Evolutionary conservation across 2,329 filamentous ascomycete species (phyloP), one percentile per base, ranked within the genome.

Genomic region (Phaeoacremonium minimum): DNA sequence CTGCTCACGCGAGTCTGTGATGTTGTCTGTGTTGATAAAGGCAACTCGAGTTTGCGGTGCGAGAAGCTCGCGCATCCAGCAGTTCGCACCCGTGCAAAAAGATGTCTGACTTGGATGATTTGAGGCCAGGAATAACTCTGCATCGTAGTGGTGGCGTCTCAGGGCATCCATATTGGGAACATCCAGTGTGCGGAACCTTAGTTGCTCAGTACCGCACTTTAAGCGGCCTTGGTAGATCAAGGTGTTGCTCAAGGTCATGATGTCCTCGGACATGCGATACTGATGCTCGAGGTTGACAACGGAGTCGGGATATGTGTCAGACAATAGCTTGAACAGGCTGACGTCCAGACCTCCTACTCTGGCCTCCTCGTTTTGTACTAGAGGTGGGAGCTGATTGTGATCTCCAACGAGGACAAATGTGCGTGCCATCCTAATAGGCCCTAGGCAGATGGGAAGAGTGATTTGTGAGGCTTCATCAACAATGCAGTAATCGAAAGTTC

Each of bases 401-500:
- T 98, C 93, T 12, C 93, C 93, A 0, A 98, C 93, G 0, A 98
- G 76, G 14, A 98, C 87, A 60, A 98, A 98, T 1, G 85, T 95
- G 34, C 79, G 80, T 5, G 93, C 89, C 78, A 96, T 87, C 9
- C 93, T 81, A 48, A 98, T 94, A 0, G 93, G 93, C 0, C 93
- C 93, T 0, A 97, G 70, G 46, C 93, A 97, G 15, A 96, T 91
- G 0, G 93, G 93, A 15, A 98, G 68, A 0, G 93, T 98, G 55
- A 98, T 97, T 53, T 98, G 93, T 3, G 90, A 96, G 1, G 93
- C 93, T 61, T 98, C 93, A 47, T 98, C 93, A 4, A 98, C 91
- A 44, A 98, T 97, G 55, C 93, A 98, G 56, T 96, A 97, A 61
- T 98, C 93, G 49, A 98, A 98, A 1, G 83, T 80, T 5, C 93